These are phyloP conservation scores for Globisporangium canariense DNA, from an alignment of 352 stramenopile species.

Conservation along the genomic window DNA sequence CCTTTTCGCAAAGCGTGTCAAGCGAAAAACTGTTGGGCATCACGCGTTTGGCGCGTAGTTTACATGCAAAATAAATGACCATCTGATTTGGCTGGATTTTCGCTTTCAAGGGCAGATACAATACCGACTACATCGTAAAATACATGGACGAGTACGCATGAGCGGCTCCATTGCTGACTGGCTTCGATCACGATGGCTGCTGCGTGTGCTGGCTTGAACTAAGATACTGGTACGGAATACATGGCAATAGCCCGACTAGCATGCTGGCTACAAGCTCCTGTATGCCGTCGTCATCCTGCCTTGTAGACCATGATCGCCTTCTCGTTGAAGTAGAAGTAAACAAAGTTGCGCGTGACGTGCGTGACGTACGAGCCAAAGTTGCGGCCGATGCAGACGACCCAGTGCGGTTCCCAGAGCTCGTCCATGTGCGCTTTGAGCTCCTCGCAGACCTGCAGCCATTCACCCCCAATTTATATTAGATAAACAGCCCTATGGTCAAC, in stretches of 20 bases:
- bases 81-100: background rate
- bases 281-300: slow-evolving; percentile 42
- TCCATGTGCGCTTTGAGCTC: slow-evolving; percentile 81
- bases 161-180: background rate
- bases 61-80: background rate
- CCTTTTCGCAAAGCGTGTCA: slow-evolving; percentile 16
- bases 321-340: slow-evolving; percentile 91
- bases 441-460: slow-evolving; percentile 52
- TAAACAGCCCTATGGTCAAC: no score
- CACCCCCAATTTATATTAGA: no score
- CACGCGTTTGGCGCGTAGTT: slow-evolving; percentile 9
- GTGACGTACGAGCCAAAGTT: slow-evolving; percentile 94
- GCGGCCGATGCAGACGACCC: slow-evolving; percentile 86
- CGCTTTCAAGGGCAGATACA: background rate
- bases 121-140: background rate
- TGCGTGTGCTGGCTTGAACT: background rate
- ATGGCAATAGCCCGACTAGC: background rate
- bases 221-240: no score
- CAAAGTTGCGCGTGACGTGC: slow-evolving; percentile 90
- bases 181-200: background rate
- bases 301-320: slow-evolving; percentile 88
- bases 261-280: background rate
- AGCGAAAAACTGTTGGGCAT: slow-evolving; percentile 16
- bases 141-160: background rate
- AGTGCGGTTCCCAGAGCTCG: slow-evolving; percentile 73